Percentiles rank a stretch among this genome's conserved stretches.
Conservation (phyloP, 106 monocot species). For the Platanthera zijinensis region DNA sequence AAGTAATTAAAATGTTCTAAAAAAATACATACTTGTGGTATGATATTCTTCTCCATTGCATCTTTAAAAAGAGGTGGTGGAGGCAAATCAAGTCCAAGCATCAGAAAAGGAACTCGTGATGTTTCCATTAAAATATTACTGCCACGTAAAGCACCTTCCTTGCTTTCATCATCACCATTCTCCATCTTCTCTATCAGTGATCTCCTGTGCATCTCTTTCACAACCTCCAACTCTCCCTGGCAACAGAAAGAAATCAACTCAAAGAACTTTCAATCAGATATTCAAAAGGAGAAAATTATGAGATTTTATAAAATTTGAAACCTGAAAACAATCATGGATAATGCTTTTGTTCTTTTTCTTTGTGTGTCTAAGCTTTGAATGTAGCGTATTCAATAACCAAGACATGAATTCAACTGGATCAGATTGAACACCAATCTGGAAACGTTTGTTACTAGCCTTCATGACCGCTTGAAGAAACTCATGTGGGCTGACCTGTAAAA, state of each 20-base stretch:
- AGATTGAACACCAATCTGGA: slow-evolving; percentile 93
- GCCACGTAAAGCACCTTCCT: slow-evolving; percentile 8
- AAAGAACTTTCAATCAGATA: slow-evolving; percentile 3
- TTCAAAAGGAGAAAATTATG: slow-evolving; percentile 2
- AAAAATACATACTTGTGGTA: slow-evolving; percentile 67
- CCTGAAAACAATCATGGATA: slow-evolving; percentile 95
- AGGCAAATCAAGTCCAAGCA: slow-evolving; percentile 98
- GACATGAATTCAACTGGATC: slow-evolving; percentile 99
- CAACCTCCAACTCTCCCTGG: slow-evolving; percentile 93
- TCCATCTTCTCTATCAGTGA: slow-evolving; percentile 56
- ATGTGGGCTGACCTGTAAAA: slow-evolving; percentile 82
- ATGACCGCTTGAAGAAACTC: slow-evolving; percentile 99
- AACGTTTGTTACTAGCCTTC: slow-evolving; percentile 88
- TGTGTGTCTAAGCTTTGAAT: slow-evolving; percentile 59
- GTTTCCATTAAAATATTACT: slow-evolving; percentile 54
- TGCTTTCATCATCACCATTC: slow-evolving; percentile 39
- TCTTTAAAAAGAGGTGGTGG: slow-evolving; percentile 98
- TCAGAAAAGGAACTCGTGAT: slow-evolving; percentile 70
- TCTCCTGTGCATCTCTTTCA: slow-evolving; percentile 78
- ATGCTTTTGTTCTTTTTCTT: slow-evolving; percentile 77
- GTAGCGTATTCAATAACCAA: slow-evolving; percentile 89
- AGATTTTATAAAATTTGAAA: slow-evolving; percentile 6
- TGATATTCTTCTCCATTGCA: slow-evolving; percentile 98
- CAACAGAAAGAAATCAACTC: slow-evolving; percentile 6
- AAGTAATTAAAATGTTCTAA: not conserved